A percentile compares a stretch with the other conserved stretches of the same genome.
Conservation (phyloP, 768 basidiomycete genomes). For the Collybia sp. region DNA sequence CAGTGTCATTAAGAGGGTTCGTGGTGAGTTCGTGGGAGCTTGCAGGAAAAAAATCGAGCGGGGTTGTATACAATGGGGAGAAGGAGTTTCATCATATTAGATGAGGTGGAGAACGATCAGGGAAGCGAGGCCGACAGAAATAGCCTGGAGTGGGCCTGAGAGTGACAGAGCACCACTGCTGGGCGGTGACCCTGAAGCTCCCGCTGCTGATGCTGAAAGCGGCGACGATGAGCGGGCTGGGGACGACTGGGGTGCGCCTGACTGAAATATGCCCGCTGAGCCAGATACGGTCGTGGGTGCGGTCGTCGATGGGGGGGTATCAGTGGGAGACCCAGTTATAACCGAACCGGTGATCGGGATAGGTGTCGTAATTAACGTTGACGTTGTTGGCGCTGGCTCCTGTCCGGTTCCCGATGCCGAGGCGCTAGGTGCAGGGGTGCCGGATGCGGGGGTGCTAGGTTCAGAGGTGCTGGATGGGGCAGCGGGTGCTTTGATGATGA, state of each 20-base stretch:
- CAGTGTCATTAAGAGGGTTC: not conserved
- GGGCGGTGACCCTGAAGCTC: constrained; percentile 13
- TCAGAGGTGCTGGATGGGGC: constrained; percentile 15
- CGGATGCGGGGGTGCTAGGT: constrained; percentile 1
- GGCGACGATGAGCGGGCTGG: constrained; percentile 6
- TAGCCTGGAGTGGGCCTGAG: constrained; percentile 7
- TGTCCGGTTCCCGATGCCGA: not conserved
- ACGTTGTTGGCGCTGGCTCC: constrained; percentile 5
- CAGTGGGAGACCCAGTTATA: constrained; percentile 20
- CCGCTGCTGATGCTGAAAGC: constrained; percentile 5
- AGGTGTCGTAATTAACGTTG: constrained; percentile 20
- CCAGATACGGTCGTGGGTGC: constrained; percentile 1
- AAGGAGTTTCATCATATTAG: constrained; percentile 4
- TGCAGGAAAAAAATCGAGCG: constrained; percentile 2
- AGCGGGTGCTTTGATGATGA: constrained; percentile 53
- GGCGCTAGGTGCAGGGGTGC: not conserved
- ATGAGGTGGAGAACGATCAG: constrained; percentile 12
- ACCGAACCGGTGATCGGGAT: constrained; percentile 25
- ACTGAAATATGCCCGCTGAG: constrained; percentile 4
- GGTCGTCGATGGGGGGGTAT: not conserved
- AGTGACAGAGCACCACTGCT: constrained; percentile 21
- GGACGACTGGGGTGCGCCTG: constrained; percentile 8
- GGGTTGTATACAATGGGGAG: not conserved
- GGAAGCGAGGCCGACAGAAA: constrained; percentile 13
- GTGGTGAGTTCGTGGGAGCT: constrained; percentile 1